phyloP scores from a whole-genome alignment of 2,329 filamentous ascomycete species.

The Cercospora zeina region DNA sequence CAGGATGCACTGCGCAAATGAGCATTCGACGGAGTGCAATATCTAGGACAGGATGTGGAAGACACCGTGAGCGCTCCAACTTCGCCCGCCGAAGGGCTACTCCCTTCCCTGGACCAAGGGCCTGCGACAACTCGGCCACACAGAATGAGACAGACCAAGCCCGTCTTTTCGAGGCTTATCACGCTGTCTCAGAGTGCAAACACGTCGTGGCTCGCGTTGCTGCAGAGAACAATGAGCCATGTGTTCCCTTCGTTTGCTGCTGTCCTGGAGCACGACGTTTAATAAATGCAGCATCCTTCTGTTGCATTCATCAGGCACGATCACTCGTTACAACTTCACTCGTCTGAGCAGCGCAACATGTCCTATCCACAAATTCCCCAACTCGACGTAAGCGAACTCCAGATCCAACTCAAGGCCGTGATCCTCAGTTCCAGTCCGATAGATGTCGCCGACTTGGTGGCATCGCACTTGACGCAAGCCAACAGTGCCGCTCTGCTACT shows the following conservation, averaged over 20 bases:
- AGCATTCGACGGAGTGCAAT: too few species aligned
- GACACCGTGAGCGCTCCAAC: too few species aligned
- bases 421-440: neutral
- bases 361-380: neutral
- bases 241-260: neutral
- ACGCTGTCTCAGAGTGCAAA: neutral
- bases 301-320: neutral
- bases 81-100: neutral
- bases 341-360: neutral
- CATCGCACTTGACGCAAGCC: neutral
- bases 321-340: neutral
- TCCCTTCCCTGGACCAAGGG: neutral
- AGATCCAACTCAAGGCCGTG: neutral
- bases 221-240: neutral
- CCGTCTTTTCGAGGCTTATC: too few species aligned
- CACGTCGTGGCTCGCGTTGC: too few species aligned
- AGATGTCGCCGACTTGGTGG: neutral
- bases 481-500: neutral
- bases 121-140: neutral
- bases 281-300: neutral
- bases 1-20: too few species aligned
- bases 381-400: neutral
- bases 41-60: too few species aligned
- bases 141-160: neutral
- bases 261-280: neutral